Evolutionary conservation across 2,329 filamentous ascomycete genomes (phyloP).

Genomic region (Phoma herbarum): DNA sequence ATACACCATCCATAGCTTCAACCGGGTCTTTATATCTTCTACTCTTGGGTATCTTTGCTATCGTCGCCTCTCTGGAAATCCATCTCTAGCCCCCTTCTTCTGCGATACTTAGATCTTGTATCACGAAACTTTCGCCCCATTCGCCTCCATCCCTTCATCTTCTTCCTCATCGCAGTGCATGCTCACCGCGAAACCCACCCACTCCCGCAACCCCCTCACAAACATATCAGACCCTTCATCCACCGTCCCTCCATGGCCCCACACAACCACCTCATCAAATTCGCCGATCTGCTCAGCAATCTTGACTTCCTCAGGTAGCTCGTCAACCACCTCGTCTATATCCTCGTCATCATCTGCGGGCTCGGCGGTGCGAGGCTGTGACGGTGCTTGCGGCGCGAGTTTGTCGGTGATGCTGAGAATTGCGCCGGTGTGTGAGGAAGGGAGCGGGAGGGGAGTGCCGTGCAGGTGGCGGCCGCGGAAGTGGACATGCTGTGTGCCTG

Average conservation of each 20-base stretch:
- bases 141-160: conserved; percentile 4
- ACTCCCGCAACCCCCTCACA: conserved; percentile 79
- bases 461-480: conserved; percentile 78
- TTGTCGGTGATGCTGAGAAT: conserved; percentile 44
- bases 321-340: conserved; percentile 22
- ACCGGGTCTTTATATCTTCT: background rate
- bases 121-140: background rate
- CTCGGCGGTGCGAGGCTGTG: background rate
- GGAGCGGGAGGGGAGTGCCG: conserved; percentile 72
- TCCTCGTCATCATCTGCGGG: conserved; percentile 22
- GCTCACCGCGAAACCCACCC: conserved; percentile 77
- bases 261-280: conserved; percentile 82
- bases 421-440: conserved; percentile 72
- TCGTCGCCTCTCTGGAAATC: background rate
- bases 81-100: background rate
- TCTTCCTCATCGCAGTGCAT: conserved; percentile 43
- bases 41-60: conserved; percentile 5
- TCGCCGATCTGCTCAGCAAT: conserved; percentile 69
- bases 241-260: conserved; percentile 77
- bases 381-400: conserved; percentile 23
- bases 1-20: background rate
- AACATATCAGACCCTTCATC: conserved; percentile 73
- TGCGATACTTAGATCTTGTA: too few relatives aligned
- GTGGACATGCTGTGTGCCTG: conserved; percentile 37
- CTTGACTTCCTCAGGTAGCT: conserved; percentile 39